Base-by-base conservation (phyloP, 2,329 filamentous ascomycete genomes). In the Botrytis paeoniae region DNA sequence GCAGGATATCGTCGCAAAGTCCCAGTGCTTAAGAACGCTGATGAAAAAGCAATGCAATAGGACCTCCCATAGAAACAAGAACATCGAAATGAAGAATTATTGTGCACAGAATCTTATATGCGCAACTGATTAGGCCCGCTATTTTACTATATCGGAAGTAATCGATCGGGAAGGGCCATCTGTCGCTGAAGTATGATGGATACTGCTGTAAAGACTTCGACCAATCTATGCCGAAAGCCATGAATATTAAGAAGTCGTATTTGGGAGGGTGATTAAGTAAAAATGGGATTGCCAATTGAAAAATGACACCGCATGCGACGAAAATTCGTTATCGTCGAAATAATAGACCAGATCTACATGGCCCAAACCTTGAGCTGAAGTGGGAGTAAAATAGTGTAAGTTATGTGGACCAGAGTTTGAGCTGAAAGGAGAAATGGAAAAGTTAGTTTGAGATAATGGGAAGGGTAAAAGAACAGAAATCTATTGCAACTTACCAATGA, bases 361-460 rank as follows among this genome's bases (percentile, higher is more conserved):
- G 93, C 93, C 93, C 93, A 95, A 82, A 95, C 90, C 89, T 94
- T 95, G 83, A 95, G 91, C 93, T 95, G 76, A 74, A 80, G 63
- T 66, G 43, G 22, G 72, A 29, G 76, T 59, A 66, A 63, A 66
- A 70, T 73, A 74, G 18, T 29, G 54, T 41, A 39, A 57, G 69
- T 68, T 69, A 29, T 66, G 63, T 66, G 63, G 63, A 66, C 63
- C 63, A 66, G 63, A 66, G 63, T 51, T 41, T 65, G 69, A 48
- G 35, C 54, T 45, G 39, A 48, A 72, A 70, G 71, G 57, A 71
- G 32, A 71, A 77, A 72, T 29, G 51, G 39, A 59, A 54, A 57
- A 37, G 51, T 72, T 43, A 72, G 61, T 64, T 51, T 32, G 57
- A 63, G 43, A 29, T 43, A 43, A 14, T 64, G 51, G 61, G 60